Evolutionary conservation across 164 flowering plant genomes (phyloP).

Genomic region (Vitis amurensis): DNA sequence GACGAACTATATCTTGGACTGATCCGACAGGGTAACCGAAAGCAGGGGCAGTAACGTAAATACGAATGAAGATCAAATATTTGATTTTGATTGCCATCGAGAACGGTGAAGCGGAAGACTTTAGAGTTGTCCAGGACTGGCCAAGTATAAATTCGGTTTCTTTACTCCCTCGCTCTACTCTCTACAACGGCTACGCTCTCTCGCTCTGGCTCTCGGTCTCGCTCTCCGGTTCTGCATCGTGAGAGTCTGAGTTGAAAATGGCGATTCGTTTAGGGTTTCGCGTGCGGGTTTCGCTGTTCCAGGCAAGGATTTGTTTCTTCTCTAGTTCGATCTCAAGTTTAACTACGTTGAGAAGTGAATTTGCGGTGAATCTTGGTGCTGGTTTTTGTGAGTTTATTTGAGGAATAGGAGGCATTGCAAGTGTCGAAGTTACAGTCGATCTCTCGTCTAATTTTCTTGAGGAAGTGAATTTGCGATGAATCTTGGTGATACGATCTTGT

Average conservation of each 20-base stretch:
- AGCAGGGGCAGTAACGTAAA: slow-evolving; percentile 18
- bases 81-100: background rate
- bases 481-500: no score
- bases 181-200: background rate
- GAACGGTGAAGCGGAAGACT: background rate
- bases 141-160: slow-evolving; percentile 12
- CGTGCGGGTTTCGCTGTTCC: slow-evolving; percentile 1
- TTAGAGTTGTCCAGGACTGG: background rate
- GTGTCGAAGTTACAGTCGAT: background rate
- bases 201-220: slow-evolving; percentile 5
- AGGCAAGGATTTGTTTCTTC: slow-evolving; percentile 11
- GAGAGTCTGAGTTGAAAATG: slow-evolving; percentile 1
- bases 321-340: background rate
- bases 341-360: background rate
- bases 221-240: background rate
- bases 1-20: no score
- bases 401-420: background rate
- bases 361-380: background rate
- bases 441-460: background rate
- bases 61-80: background rate
- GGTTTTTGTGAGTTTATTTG: background rate
- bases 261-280: slow-evolving; percentile 12
- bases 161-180: background rate
- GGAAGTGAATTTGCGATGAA: slow-evolving; percentile 1
- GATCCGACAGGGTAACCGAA: slow-evolving; percentile 8